phyloP scores from a whole-genome alignment of 163 green algal genomes.

The Prototheca wickerhamii region DNA sequence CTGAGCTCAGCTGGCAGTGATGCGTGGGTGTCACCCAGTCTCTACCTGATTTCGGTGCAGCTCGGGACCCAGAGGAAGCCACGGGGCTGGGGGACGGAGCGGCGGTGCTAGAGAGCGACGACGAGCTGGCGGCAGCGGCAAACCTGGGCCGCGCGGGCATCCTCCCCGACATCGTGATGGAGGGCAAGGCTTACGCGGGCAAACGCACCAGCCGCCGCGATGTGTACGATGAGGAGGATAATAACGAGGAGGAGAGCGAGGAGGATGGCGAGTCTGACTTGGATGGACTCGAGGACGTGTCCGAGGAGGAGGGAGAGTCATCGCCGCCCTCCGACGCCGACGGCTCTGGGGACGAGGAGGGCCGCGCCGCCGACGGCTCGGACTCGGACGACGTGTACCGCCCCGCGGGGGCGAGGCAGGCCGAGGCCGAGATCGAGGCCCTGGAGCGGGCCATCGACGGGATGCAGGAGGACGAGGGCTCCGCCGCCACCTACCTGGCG shows the following conservation, averaged over 20 bases:
- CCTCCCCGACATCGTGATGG: constrained; percentile 23
- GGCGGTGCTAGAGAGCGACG: constrained; percentile 31
- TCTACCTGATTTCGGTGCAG: constrained; percentile 4
- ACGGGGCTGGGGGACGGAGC: constrained; percentile 18
- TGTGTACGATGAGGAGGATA: constrained; percentile 13
- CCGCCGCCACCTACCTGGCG: constrained; percentile 14
- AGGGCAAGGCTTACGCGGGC: constrained; percentile 29
- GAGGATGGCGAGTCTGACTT: constrained; percentile 3
- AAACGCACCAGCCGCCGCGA: constrained; percentile 7
- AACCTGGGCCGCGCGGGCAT: constrained; percentile 3
- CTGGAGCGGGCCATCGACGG: constrained; percentile 24
- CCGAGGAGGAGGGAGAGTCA: too few species aligned
- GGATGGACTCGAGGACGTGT: too few species aligned
- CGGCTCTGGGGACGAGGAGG: too few species aligned
- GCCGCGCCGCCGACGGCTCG: too few species aligned
- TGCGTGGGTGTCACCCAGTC: neutral
- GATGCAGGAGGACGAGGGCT: constrained; percentile 14
- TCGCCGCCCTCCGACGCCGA: too few species aligned
- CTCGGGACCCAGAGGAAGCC: constrained; percentile 23
- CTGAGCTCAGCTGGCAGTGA: too few species aligned
- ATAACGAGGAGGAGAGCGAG: neutral
- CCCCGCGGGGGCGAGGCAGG: too few species aligned
- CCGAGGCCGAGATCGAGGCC: constrained; percentile 8
- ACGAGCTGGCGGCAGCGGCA: constrained; percentile 20
- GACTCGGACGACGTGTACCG: too few species aligned